Percentiles rank a stretch among this genome's conserved stretches.
phyloP scores from a whole-genome alignment of 2,329 filamentous ascomycete genomes.

The Zymoseptoria crescenta region DNA sequence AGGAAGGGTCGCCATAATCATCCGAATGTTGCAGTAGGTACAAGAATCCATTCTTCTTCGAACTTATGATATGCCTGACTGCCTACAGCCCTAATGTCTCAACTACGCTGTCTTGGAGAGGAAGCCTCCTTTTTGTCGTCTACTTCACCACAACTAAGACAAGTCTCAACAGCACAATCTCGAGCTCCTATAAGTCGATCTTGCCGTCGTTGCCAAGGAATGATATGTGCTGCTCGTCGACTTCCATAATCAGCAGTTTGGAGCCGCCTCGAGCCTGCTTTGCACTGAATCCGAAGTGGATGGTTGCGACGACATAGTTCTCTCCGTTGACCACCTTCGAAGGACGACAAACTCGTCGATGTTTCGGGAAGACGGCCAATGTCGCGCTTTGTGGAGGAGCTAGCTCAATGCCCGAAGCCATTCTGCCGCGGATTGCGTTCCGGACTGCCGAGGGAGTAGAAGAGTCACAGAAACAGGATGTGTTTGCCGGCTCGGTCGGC shows the following conservation, averaged over 20 bases:
- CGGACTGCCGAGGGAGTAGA: constrained; percentile 1
- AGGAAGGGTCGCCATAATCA: no score
- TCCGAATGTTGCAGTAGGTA: no score
- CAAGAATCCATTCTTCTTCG: no score
- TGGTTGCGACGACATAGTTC: constrained; percentile 10
- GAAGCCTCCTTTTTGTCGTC: no score
- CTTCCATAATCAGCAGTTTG: constrained; percentile 10
- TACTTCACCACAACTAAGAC: no score
- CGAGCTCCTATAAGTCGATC: no score
- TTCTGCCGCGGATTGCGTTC: constrained; percentile 12
- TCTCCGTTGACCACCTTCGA: constrained; percentile 11
- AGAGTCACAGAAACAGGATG: no score
- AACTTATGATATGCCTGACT: no score
- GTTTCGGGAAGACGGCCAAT: constrained; percentile 14
- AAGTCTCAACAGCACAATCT: no score
- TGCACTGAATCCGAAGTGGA: constrained; percentile 17
- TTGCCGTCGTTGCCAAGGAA: constrained; percentile 13
- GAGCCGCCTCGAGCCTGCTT: constrained; percentile 1
- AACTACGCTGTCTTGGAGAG: no score
- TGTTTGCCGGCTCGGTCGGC: no score
- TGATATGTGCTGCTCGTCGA: constrained; percentile 10
- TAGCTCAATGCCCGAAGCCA: constrained; percentile 8
- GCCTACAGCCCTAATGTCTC: no score
- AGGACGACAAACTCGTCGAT: constrained; percentile 9
- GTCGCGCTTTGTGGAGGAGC: background rate